These are phyloP conservation scores for Hypoxylon subgilvum DNA, from an alignment of 495 filamentous ascomycete species.

Conservation along the genomic window DNA sequence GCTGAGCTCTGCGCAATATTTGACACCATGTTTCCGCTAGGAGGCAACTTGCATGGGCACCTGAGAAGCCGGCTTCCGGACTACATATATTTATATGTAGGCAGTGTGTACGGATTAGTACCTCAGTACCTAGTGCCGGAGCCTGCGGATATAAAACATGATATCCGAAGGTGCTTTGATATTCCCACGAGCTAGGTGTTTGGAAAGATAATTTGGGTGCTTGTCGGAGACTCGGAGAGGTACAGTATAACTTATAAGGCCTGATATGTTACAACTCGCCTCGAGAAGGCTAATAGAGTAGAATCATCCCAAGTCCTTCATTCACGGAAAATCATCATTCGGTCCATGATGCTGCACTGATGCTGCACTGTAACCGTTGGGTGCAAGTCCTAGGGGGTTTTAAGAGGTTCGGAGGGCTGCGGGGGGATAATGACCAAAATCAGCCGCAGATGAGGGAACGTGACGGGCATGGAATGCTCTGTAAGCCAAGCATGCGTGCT, in stretches of 20 bases:
- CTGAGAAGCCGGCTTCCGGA: background rate
- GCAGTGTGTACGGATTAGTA: too few relatives aligned
- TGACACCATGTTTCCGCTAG: slow-evolving; percentile 20
- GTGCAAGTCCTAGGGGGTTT: slow-evolving; percentile 14
- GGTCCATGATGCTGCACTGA: slow-evolving; percentile 7
- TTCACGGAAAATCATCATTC: background rate
- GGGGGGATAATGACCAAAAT: slow-evolving; percentile 23
- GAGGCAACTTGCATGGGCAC: background rate
- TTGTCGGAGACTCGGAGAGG: too few relatives aligned
- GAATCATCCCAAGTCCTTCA: background rate
- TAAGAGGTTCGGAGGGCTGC: slow-evolving; percentile 12
- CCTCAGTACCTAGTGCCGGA: slow-evolving; percentile 12
- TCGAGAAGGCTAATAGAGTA: too few relatives aligned
- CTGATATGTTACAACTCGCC: too few relatives aligned
- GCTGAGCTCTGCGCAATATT: slow-evolving; percentile 19
- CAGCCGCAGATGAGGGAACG: slow-evolving; percentile 28
- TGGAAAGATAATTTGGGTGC: background rate
- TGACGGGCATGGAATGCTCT: slow-evolving; percentile 27
- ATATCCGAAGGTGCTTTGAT: background rate
- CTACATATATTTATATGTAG: slow-evolving; percentile 13
- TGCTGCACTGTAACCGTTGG: slow-evolving; percentile 20
- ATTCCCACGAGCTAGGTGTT: background rate
- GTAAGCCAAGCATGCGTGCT: slow-evolving; percentile 5
- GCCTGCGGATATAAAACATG: background rate
- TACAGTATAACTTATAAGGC: background rate